These are phyloP conservation scores for Pichia norvegensis DNA, from an alignment of 1,139 yeast species.

Conservation along the genomic window DNA sequence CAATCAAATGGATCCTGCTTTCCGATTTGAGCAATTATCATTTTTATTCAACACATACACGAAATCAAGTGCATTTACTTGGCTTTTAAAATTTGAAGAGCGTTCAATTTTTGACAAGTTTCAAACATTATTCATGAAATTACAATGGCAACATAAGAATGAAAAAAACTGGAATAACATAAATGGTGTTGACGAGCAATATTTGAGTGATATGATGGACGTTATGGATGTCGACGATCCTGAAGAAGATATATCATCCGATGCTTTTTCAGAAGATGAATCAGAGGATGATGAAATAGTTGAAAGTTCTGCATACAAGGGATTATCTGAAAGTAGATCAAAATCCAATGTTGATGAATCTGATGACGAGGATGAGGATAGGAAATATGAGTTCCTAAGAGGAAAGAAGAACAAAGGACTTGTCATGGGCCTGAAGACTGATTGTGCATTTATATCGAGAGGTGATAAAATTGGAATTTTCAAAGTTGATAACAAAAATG, in stretches of 20 bases:
- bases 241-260: slow-evolving; percentile 14
- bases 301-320: slow-evolving; percentile 19
- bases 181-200: slow-evolving; percentile 36
- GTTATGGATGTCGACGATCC: slow-evolving; percentile 28
- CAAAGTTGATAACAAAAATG: slow-evolving; percentile 41
- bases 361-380: slow-evolving; percentile 24
- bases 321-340: slow-evolving; percentile 1
- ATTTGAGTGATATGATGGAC: slow-evolving; percentile 41
- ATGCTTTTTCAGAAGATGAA: slow-evolving; percentile 17
- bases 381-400: slow-evolving; percentile 17
- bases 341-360: slow-evolving; percentile 16
- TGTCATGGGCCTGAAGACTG: slow-evolving; percentile 61
- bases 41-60: slow-evolving; percentile 59
- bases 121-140: slow-evolving; percentile 43
- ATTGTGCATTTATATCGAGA: slow-evolving; percentile 70
- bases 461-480: slow-evolving; percentile 79
- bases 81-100: slow-evolving; percentile 49
- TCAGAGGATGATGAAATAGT: slow-evolving; percentile 22
- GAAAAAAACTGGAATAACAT: slow-evolving; percentile 37
- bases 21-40: slow-evolving; percentile 48
- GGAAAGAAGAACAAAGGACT: slow-evolving; percentile 51
- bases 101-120: slow-evolving; percentile 39
- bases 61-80: slow-evolving; percentile 43
- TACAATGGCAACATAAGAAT: slow-evolving; percentile 58
- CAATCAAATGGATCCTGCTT: slow-evolving; percentile 55